Evolutionary conservation across 306 rosid genomes (phyloP).

Genomic region (Ammopiptanthus mongolicus): DNA sequence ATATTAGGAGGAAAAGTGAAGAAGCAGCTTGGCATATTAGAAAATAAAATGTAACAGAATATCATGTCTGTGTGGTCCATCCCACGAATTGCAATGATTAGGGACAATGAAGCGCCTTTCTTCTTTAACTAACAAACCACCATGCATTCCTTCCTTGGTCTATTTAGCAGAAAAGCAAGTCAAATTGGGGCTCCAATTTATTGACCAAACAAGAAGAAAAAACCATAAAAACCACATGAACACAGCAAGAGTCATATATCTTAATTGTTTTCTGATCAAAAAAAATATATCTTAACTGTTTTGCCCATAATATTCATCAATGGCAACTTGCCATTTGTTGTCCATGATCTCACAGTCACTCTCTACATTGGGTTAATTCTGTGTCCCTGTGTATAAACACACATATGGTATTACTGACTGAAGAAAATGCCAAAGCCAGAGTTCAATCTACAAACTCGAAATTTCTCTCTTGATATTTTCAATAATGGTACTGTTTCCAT

Average conservation of each 20-base stretch:
- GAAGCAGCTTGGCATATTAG: neutral
- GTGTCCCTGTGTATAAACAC: neutral
- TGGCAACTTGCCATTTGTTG: neutral
- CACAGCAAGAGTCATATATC: neutral
- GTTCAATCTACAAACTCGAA: conserved; percentile 20
- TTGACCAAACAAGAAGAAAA: neutral
- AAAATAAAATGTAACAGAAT: too few species aligned
- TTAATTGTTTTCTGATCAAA: too few species aligned
- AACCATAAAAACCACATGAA: neutral
- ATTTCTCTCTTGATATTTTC: conserved; percentile 37
- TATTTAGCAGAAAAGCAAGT: neutral
- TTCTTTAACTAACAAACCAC: neutral
- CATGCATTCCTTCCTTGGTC: neutral
- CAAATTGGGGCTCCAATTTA: neutral
- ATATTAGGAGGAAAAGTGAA: neutral
- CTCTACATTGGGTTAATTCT: neutral
- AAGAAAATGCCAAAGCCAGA: neutral
- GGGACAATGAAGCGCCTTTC: neutral
- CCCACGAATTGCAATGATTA: neutral
- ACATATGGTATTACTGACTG: neutral
- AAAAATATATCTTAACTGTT: neutral
- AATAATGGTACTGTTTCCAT: neutral
- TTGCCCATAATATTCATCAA: neutral
- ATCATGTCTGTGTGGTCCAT: neutral
- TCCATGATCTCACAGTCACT: neutral